Conservation (phyloP, 257 asterid genomes). For the Leptodermis oblonga region DNA sequence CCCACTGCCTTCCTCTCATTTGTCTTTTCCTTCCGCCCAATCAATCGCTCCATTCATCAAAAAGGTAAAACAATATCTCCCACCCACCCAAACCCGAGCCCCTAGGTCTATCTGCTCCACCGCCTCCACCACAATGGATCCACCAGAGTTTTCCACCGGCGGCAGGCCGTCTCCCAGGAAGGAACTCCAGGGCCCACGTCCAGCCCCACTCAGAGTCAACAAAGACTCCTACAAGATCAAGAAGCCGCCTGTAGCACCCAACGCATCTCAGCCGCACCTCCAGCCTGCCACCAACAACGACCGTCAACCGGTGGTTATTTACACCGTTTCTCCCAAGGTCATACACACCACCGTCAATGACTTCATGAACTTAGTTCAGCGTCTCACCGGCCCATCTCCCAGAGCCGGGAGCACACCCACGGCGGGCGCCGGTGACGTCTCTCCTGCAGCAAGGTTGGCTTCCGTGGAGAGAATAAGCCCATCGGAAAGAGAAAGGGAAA, state of each 20-base stretch:
- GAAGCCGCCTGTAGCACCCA: constrained; percentile 72
- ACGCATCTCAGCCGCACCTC: constrained; percentile 20
- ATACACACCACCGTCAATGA: constrained; percentile 81
- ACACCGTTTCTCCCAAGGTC: constrained; percentile 78
- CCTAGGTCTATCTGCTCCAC: too few relatives aligned
- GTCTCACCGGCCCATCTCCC: constrained; percentile 73
- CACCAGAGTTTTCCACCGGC: constrained; percentile 44
- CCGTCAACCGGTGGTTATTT: constrained; percentile 80
- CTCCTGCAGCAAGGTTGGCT: constrained; percentile 91
- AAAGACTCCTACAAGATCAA: constrained; percentile 81
- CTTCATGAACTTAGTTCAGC: constrained; percentile 81
- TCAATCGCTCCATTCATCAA: constrained; percentile 10
- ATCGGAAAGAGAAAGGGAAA: constrained; percentile 25
- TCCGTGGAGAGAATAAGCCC: constrained; percentile 65
- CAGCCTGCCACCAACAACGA: constrained; percentile 13
- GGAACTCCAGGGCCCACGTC: constrained; percentile 93
- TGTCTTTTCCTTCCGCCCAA: constrained; percentile 4
- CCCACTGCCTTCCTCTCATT: not conserved
- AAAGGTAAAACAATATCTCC: not conserved
- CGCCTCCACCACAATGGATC: constrained; percentile 42
- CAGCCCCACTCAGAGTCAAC: constrained; percentile 79
- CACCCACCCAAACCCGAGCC: not conserved
- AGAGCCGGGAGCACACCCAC: constrained; percentile 19
- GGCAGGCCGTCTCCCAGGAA: constrained; percentile 58
- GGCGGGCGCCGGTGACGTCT: constrained; percentile 38